phyloP scores from a whole-genome alignment of 2,329 filamentous ascomycete species.

The Colletotrichum siamense region DNA sequence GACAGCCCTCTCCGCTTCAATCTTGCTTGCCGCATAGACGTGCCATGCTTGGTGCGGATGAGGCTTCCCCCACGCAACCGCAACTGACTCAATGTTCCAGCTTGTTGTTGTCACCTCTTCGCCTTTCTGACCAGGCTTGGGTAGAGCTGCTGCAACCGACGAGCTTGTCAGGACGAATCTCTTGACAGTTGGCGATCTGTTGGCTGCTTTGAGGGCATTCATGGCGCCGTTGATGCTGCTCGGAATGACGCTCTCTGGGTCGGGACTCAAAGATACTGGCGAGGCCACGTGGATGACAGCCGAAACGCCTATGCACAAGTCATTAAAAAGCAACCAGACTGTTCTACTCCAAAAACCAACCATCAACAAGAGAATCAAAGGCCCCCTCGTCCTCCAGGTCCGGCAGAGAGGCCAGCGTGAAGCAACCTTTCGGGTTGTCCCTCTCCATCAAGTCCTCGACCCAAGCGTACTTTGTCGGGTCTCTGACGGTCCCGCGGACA shows the following conservation, averaged over 20 bases:
- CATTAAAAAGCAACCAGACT: neutral
- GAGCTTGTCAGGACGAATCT: slow-evolving; percentile 42
- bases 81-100: slow-evolving; percentile 40
- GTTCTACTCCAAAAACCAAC: slow-evolving; percentile 5
- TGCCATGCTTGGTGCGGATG: slow-evolving; percentile 27
- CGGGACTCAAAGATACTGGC: slow-evolving; percentile 33
- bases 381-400: slow-evolving; percentile 35
- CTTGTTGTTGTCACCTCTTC: slow-evolving; percentile 28
- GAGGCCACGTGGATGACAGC: slow-evolving; percentile 37
- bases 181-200: slow-evolving; percentile 37
- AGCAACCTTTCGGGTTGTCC: slow-evolving; percentile 36
- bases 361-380: slow-evolving; percentile 32
- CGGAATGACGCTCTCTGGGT: slow-evolving; percentile 45
- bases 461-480: slow-evolving; percentile 32
- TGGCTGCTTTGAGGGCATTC: slow-evolving; percentile 38
- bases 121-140: neutral
- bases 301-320: neutral
- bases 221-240: slow-evolving; percentile 31
- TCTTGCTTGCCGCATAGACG: slow-evolving; percentile 45
- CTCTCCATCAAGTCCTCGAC: slow-evolving; percentile 30
- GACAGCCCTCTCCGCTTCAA: slow-evolving; percentile 37
- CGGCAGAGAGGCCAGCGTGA: slow-evolving; percentile 32
- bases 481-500: slow-evolving; percentile 45
- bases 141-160: slow-evolving; percentile 4
- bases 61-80: slow-evolving; percentile 41